These are phyloP conservation scores for Sphagnum tenellum DNA, from an alignment of 225 moss, liverwort and hornwort genomes.

Conservation along the genomic window DNA sequence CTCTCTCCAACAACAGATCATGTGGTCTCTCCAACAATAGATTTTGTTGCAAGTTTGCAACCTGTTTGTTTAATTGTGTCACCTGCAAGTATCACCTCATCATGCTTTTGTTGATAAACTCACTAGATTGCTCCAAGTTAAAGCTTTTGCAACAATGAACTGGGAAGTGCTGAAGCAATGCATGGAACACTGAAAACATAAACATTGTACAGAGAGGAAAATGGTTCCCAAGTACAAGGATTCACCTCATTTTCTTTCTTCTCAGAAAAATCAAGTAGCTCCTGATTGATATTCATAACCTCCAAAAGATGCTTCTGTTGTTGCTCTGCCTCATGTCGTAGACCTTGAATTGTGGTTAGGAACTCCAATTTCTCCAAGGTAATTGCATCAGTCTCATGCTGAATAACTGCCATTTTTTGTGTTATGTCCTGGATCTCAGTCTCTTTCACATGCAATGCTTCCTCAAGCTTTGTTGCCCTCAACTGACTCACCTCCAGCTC, in stretches of 20 bases:
- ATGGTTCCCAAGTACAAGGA: too few species aligned
- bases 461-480: conserved; percentile 13
- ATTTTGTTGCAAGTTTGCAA: conserved; percentile 11
- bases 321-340: conserved; percentile 17
- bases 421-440: conserved; percentile 15
- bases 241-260: conserved; percentile 41
- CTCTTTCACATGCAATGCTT: conserved; percentile 15
- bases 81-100: conserved; percentile 22
- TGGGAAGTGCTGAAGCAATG: too few species aligned
- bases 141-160: too few species aligned
- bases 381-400: conserved; percentile 8
- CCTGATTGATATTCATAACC: conserved; percentile 37
- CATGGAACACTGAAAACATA: too few species aligned
- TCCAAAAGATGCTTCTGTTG: conserved; percentile 19
- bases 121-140: too few species aligned
- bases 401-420: conserved; percentile 8
- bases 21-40: background rate
- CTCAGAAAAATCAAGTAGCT: conserved; percentile 30
- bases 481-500: conserved; percentile 18
- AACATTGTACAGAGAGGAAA: too few species aligned
- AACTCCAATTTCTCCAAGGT: conserved; percentile 23
- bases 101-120: conserved; percentile 25
- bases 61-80: conserved; percentile 1
- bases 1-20: too few species aligned
- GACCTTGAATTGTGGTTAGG: conserved; percentile 9